Percentiles rank a stretch among this genome's conserved stretches.
These are phyloP conservation scores for Solanum aculeatissimum DNA, from an alignment of 305 asterid genomes.

Conservation along the genomic window DNA sequence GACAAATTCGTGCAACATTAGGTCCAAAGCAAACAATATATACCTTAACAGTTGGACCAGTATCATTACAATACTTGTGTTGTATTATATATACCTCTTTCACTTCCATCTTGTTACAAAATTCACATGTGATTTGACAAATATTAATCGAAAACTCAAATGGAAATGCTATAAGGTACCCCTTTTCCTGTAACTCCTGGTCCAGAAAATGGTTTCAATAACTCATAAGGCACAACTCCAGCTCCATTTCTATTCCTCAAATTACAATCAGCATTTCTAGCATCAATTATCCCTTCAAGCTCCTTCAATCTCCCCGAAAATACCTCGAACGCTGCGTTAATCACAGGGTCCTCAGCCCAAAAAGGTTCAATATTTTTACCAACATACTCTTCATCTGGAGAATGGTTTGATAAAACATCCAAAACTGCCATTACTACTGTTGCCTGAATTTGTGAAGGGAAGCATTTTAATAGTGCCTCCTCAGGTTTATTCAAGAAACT, in stretches of 20 bases:
- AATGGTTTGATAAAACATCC: constrained; percentile 56
- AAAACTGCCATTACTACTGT: constrained; percentile 29
- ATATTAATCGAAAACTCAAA: constrained; percentile 11
- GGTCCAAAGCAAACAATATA: not conserved
- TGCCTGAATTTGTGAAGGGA: constrained; percentile 65
- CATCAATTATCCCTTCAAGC: constrained; percentile 62
- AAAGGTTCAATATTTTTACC: constrained; percentile 16
- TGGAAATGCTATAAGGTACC: constrained; percentile 74
- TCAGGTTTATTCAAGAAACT: constrained; percentile 56
- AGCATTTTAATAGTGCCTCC: constrained; percentile 27
- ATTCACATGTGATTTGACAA: not conserved
- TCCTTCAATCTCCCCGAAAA: constrained; percentile 37
- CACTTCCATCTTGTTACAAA: not conserved
- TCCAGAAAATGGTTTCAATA: constrained; percentile 49
- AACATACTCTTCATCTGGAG: constrained; percentile 72
- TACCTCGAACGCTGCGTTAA: constrained; percentile 32
- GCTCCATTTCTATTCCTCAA: constrained; percentile 51
- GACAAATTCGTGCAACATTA: not conserved
- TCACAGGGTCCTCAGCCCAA: constrained; percentile 11
- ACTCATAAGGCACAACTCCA: constrained; percentile 46
- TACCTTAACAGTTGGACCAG: not conserved
- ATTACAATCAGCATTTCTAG: constrained; percentile 17
- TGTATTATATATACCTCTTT: not conserved
- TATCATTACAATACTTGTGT: not conserved
- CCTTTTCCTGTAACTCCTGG: constrained; percentile 66